Evolutionary conservation across 2,329 filamentous ascomycete species (phyloP).

Genomic region (Arthrobotrys conoides): DNA sequence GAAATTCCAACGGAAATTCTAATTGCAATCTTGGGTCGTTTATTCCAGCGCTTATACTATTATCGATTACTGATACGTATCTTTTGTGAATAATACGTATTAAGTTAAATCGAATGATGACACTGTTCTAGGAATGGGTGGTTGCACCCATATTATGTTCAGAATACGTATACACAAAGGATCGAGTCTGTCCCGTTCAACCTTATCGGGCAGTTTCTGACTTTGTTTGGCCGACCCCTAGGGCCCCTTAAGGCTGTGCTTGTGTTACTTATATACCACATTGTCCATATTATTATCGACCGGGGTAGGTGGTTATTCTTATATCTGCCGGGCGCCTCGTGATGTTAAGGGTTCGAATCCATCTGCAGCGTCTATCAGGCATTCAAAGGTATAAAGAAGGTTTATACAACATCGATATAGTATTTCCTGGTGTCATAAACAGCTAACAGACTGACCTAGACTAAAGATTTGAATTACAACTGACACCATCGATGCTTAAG

Average conservation of each 20-base stretch:
- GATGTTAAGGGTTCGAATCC: too few species aligned
- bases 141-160: neutral
- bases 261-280: neutral
- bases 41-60: neutral
- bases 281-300: neutral
- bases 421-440: too few species aligned
- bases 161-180: neutral
- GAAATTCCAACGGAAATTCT: too few species aligned
- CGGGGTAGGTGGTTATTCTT: neutral
- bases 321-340: neutral
- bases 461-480: too few species aligned
- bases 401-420: too few species aligned
- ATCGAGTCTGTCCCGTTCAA: neutral
- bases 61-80: neutral
- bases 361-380: too few species aligned
- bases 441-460: neutral
- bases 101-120: neutral
- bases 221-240: neutral
- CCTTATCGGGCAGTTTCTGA: neutral
- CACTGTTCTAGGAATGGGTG: neutral
- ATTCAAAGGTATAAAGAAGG: too few species aligned
- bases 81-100: neutral
- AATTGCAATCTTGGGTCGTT: neutral
- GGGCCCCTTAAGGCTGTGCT: conserved; percentile 5
- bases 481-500: too few species aligned